These are phyloP conservation scores for Ensete ventricosum DNA, from an alignment of 176 grass and related monocot species.

Conservation along the genomic window DNA sequence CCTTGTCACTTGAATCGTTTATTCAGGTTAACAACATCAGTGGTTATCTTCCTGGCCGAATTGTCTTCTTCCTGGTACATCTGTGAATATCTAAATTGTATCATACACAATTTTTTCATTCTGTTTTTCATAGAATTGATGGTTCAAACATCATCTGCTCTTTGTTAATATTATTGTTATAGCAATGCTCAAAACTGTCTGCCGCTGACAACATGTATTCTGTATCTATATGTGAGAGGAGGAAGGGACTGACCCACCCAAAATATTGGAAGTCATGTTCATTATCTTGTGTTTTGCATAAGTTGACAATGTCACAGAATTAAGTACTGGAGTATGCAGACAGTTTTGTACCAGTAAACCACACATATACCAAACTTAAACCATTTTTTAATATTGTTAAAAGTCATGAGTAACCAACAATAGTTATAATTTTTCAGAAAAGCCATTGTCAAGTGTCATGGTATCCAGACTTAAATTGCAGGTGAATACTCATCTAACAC, in stretches of 20 bases:
- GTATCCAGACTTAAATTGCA: conserved; percentile 34
- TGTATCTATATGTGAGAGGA: background rate
- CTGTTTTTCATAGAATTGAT: background rate
- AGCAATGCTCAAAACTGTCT: background rate
- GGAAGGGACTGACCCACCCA: background rate
- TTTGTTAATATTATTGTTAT: background rate
- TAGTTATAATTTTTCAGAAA: background rate
- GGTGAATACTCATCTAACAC: conserved; percentile 97
- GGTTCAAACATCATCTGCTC: background rate
- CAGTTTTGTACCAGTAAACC: background rate
- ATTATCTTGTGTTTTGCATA: background rate
- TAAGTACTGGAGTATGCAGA: background rate
- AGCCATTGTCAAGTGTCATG: background rate
- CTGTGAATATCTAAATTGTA: background rate
- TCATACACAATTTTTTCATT: background rate
- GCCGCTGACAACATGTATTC: too few species aligned
- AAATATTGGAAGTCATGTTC: background rate
- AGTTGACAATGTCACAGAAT: background rate
- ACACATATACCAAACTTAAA: background rate
- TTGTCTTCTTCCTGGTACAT: conserved; percentile 96
- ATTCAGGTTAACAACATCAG: conserved; percentile 93
- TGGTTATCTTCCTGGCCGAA: conserved; percentile 90
- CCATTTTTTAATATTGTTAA: background rate
- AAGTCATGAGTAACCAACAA: background rate
- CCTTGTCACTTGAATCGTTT: background rate